These are phyloP conservation scores for Corylus americana DNA, from an alignment of 306 rosid genomes.

Conservation along the genomic window DNA sequence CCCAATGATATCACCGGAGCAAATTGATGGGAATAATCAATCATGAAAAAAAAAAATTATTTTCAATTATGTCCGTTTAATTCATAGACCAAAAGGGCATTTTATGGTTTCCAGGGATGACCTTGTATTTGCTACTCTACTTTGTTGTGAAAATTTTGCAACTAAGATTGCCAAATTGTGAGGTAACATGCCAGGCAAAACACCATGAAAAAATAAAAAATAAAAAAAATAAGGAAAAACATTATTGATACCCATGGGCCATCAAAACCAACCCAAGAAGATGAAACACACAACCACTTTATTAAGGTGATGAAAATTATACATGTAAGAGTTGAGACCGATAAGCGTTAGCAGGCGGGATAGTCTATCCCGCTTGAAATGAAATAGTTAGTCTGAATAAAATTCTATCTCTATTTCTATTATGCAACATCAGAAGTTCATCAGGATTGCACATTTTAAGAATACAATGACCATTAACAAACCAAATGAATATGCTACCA, in stretches of 20 bases:
- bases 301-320: too few relatives aligned
- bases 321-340: too few relatives aligned
- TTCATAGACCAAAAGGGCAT: neutral
- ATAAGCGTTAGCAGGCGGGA: too few relatives aligned
- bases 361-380: too few relatives aligned
- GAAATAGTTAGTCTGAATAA: neutral
- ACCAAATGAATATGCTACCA: too few relatives aligned
- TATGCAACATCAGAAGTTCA: too few relatives aligned
- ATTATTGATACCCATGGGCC: neutral
- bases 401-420: neutral
- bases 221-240: neutral
- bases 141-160: neutral
- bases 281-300: neutral
- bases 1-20: neutral
- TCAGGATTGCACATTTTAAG: too few relatives aligned
- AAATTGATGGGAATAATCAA: neutral
- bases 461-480: too few relatives aligned
- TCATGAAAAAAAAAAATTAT: neutral
- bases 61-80: neutral
- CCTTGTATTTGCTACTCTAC: neutral
- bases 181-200: neutral
- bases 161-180: neutral
- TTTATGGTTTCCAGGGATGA: neutral
- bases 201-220: neutral
- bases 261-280: neutral